Percentiles rank a stretch among this genome's conserved stretches.
These are phyloP conservation scores for Teunomyces funiuensis DNA, from an alignment of 805 yeast species.

Conservation along the genomic window DNA sequence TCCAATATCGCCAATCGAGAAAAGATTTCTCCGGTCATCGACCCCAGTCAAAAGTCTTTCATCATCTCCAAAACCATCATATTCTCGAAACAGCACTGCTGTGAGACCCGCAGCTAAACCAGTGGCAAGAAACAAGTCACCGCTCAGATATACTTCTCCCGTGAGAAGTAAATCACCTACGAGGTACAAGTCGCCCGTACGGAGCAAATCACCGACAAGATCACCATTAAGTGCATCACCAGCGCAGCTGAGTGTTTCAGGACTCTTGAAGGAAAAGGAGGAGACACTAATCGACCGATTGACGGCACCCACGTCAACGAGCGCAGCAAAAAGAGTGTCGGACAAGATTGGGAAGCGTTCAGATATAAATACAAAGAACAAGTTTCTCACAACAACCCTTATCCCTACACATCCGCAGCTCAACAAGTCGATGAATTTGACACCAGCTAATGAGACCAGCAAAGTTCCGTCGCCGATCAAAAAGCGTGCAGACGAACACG, in stretches of 20 bases:
- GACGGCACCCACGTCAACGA: constrained; percentile 31
- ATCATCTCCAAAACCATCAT: not conserved
- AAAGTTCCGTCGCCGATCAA: constrained; percentile 17
- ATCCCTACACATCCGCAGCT: constrained; percentile 31
- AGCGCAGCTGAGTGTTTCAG: not conserved
- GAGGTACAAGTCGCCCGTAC: not conserved
- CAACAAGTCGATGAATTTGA: constrained; percentile 12
- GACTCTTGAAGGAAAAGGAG: constrained; percentile 1
- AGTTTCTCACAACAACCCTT: constrained; percentile 36
- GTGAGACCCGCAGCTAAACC: not conserved
- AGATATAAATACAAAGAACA: constrained; percentile 23
- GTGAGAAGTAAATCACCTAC: not conserved
- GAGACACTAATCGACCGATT: constrained; percentile 17
- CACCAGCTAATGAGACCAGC: constrained; percentile 4
- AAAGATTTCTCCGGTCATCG: not conserved
- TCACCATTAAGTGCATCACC: constrained; percentile 1
- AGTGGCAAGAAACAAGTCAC: not conserved
- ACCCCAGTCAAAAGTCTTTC: not conserved
- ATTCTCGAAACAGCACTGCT: not conserved
- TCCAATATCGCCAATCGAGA: not conserved
- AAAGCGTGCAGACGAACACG: constrained; percentile 12
- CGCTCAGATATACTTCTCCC: not conserved
- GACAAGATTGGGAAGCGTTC: constrained; percentile 1
- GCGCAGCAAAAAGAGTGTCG: constrained; percentile 26
- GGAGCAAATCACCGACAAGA: constrained; percentile 1